Percentiles rank a stretch among this genome's conserved stretches.
Conservation (phyloP, 2,329 filamentous ascomycete genomes). For the Colletotrichum sp. region DNA sequence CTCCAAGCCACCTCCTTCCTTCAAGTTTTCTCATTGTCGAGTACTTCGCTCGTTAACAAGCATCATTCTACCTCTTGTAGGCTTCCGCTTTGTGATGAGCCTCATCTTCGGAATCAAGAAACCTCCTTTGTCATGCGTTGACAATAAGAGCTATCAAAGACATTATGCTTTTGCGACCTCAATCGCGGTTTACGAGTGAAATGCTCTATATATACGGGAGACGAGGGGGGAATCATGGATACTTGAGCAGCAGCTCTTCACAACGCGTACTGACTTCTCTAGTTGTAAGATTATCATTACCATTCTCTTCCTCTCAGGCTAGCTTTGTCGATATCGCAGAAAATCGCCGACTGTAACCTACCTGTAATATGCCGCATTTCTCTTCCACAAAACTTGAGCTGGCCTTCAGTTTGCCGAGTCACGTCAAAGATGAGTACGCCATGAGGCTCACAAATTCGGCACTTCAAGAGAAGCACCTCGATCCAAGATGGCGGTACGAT, state of each 20-base stretch:
- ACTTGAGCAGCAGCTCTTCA: background rate
- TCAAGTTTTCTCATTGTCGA: background rate
- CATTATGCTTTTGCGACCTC: background rate
- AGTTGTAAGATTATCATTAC: background rate
- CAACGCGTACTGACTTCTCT: background rate
- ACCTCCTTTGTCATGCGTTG: background rate
- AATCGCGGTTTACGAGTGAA: background rate
- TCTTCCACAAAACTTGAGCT: background rate
- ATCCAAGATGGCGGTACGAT: background rate
- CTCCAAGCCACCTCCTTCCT: background rate
- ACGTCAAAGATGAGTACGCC: background rate
- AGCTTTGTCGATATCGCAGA: background rate
- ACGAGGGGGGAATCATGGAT: background rate
- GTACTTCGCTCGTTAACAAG: background rate
- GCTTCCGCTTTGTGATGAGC: background rate
- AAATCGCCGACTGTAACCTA: background rate
- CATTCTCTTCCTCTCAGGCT: background rate
- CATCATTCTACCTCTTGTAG: background rate
- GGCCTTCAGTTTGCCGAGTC: background rate
- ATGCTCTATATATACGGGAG: background rate
- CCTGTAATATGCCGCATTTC: background rate
- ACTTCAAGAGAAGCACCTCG: background rate
- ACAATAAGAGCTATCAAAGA: background rate
- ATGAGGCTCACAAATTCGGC: slow-evolving; percentile 11
- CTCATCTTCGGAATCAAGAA: background rate